These are phyloP conservation scores for Amanita muscaria DNA, from an alignment of 768 basidiomycete species.

Conservation along the genomic window DNA sequence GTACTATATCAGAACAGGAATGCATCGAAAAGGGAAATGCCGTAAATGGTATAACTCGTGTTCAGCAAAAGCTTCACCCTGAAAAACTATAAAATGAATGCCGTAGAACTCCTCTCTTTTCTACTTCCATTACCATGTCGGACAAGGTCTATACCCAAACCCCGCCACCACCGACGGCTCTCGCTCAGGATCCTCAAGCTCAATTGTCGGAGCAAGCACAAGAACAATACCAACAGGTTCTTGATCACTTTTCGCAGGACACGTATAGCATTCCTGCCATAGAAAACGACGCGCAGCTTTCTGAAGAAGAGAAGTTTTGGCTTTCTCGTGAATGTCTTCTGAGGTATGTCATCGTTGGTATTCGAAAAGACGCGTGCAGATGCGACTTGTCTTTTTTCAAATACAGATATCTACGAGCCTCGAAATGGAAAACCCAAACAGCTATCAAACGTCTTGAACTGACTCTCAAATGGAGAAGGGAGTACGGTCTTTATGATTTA, in stretches of 20 bases:
- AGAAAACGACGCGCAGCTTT: slow-evolving; percentile 36
- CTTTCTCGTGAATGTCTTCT: slow-evolving; percentile 70
- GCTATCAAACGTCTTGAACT: slow-evolving; percentile 60
- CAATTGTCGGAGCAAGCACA: slow-evolving; percentile 36
- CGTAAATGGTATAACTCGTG: not conserved
- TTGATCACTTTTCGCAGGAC: slow-evolving; percentile 48
- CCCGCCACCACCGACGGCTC: slow-evolving; percentile 21
- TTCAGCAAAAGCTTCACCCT: too few relatives aligned
- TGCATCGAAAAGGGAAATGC: slow-evolving; percentile 1
- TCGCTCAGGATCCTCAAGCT: slow-evolving; percentile 23
- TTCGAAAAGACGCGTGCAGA: not conserved
- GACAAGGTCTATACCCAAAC: slow-evolving; percentile 26
- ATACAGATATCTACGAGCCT: slow-evolving; percentile 68
- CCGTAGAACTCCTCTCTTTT: slow-evolving; percentile 1
- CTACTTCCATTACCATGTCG: slow-evolving; percentile 13
- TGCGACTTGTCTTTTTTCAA: not conserved
- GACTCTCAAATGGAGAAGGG: slow-evolving; percentile 74
- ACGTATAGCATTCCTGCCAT: slow-evolving; percentile 45
- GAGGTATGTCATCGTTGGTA: slow-evolving; percentile 31
- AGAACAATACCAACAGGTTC: slow-evolving; percentile 42
- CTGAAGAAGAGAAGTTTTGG: slow-evolving; percentile 72
- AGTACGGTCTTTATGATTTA: slow-evolving; percentile 61
- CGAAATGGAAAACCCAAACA: slow-evolving; percentile 57
- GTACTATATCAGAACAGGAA: not conserved
- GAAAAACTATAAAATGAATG: not conserved